Evolutionary conservation across 495 filamentous ascomycete species (phyloP).

Genomic region (Hypoxylon perforatum): DNA sequence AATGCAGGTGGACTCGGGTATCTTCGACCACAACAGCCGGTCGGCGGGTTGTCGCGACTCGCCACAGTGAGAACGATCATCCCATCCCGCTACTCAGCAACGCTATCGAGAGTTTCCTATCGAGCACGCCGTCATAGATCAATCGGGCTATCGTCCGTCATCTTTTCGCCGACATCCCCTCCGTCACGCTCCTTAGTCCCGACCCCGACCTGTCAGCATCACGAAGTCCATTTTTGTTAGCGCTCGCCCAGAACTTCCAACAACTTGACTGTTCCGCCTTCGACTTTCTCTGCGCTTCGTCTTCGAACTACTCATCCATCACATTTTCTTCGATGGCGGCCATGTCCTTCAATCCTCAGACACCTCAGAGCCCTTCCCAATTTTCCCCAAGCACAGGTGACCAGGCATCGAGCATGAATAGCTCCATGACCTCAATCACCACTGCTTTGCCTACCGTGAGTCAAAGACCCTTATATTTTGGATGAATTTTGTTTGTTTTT

Average conservation of each 20-base stretch:
- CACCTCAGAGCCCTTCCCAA: constrained; percentile 69
- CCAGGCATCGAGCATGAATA: constrained; percentile 55
- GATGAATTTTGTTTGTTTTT: constrained; percentile 15
- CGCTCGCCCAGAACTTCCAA: constrained; percentile 5
- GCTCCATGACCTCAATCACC: constrained; percentile 56
- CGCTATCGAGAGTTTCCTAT: constrained; percentile 34
- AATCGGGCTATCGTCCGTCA: constrained; percentile 16
- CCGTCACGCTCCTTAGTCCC: constrained; percentile 17
- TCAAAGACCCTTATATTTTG: constrained; percentile 9
- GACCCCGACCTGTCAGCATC: constrained; percentile 23
- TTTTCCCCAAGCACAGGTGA: constrained; percentile 60
- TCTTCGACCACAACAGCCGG: constrained; percentile 45
- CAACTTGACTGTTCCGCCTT: constrained; percentile 19
- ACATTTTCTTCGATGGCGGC: constrained; percentile 48
- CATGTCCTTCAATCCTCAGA: constrained; percentile 68
- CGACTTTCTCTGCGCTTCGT: constrained; percentile 22
- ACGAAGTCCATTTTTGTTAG: constrained; percentile 19
- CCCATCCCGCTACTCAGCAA: constrained; percentile 37
- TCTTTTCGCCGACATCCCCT: constrained; percentile 9
- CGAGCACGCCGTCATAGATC: constrained; percentile 40
- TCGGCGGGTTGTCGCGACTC: constrained; percentile 56
- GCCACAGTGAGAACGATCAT: constrained; percentile 46
- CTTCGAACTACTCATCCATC: constrained; percentile 23
- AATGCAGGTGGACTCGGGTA: constrained; percentile 44
- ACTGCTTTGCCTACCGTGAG: constrained; percentile 57